These are phyloP conservation scores for Spiromastix sp. DNA, from an alignment of 2,329 filamentous ascomycete species.

Conservation along the genomic window DNA sequence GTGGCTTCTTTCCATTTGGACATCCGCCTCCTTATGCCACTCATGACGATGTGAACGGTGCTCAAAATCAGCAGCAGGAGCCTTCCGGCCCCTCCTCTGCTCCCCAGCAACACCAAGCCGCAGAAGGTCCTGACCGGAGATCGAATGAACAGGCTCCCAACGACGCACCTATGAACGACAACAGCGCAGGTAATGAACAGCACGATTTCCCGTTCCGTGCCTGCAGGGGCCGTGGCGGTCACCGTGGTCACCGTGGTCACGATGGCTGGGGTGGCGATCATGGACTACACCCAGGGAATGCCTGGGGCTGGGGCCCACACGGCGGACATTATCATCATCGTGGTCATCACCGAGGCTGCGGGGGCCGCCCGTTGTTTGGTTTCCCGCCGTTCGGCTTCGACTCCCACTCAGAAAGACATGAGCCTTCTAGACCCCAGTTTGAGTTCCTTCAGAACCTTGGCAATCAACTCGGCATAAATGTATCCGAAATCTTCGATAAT, in stretches of 20 bases:
- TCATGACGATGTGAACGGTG: constrained; percentile 15
- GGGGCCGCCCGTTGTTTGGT: background rate
- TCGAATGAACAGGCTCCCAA: background rate
- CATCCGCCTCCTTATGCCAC: constrained; percentile 15
- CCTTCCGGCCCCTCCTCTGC: too few relatives aligned
- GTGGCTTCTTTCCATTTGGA: constrained; percentile 32
- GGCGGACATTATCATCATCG: background rate
- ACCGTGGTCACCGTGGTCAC: constrained; percentile 2
- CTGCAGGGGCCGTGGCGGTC: constrained; percentile 1
- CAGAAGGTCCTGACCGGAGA: background rate
- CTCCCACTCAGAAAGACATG: background rate
- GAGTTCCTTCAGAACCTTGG: constrained; percentile 12
- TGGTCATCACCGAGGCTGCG: background rate
- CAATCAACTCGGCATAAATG: constrained; percentile 20
- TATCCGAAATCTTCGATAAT: constrained; percentile 13
- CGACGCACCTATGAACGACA: background rate
- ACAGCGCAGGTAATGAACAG: background rate
- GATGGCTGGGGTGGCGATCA: background rate
- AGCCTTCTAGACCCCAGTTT: background rate
- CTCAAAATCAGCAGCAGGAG: background rate
- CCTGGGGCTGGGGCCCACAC: background rate
- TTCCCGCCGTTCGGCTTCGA: background rate
- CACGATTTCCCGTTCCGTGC: background rate
- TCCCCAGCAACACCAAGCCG: background rate
- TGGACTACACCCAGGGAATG: background rate